A percentile compares a stretch with the other conserved stretches of the same genome.
Conservation (phyloP, 345 rosid species). For the Rhizophora apiculata region DNA sequence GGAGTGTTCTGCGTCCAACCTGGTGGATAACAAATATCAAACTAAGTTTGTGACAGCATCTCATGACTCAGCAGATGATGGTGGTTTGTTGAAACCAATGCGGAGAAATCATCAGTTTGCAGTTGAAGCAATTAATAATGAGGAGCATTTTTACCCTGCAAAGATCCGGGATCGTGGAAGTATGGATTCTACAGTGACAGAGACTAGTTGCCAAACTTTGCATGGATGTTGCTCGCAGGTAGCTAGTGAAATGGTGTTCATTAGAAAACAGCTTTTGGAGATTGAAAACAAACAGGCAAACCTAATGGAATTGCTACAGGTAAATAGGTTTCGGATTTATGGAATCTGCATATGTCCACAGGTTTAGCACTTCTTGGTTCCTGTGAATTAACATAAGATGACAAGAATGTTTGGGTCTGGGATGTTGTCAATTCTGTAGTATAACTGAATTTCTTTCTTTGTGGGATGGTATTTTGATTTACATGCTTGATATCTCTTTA, state of each 20-base stretch:
- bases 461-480: no score
- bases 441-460: no score
- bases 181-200: slow-evolving; percentile 71
- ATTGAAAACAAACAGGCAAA: slow-evolving; percentile 71
- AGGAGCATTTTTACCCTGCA: slow-evolving; percentile 43
- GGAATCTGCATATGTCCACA: background rate
- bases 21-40: slow-evolving; percentile 40
- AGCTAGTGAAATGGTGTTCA: slow-evolving; percentile 60
- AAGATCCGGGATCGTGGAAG: slow-evolving; percentile 56
- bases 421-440: no score
- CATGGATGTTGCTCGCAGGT: slow-evolving; percentile 59
- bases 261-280: slow-evolving; percentile 71
- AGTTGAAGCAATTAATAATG: slow-evolving; percentile 41
- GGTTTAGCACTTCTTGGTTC: no score
- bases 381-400: no score
- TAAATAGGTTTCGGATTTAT: slow-evolving; percentile 24
- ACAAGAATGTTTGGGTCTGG: no score
- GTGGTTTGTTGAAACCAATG: slow-evolving; percentile 34
- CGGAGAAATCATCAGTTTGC: slow-evolving; percentile 44
- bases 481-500: no score
- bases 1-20: slow-evolving; percentile 54
- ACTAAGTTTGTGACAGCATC: slow-evolving; percentile 54
- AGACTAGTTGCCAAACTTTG: slow-evolving; percentile 44
- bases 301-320: slow-evolving; percentile 80
- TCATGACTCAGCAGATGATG: slow-evolving; percentile 37